phyloP scores from a whole-genome alignment of 768 basidiomycete genomes.

The Kwoniella mangroviensis region DNA sequence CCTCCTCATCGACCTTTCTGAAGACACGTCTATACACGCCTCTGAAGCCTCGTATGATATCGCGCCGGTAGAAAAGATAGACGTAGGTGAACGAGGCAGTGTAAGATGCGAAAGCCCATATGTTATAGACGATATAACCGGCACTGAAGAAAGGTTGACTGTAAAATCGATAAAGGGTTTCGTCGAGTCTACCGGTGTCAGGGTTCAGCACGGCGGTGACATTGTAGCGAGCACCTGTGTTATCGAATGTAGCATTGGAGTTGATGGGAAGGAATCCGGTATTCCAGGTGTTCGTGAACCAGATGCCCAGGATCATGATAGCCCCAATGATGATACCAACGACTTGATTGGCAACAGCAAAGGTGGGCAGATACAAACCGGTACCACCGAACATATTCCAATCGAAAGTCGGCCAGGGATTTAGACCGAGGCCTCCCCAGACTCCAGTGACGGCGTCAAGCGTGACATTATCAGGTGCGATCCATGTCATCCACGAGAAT shows the following conservation, averaged over 20 bases:
- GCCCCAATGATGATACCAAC: conserved; percentile 51
- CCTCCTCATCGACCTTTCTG: conserved; percentile 19
- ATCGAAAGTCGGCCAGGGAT: conserved; percentile 58
- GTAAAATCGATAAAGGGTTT: conserved; percentile 61
- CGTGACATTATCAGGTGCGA: conserved; percentile 58
- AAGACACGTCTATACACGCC: conserved; percentile 20
- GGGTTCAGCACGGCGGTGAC: conserved; percentile 61
- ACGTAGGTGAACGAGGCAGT: conserved; percentile 31
- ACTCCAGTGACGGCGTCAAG: conserved; percentile 51
- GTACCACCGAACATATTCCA: conserved; percentile 52
- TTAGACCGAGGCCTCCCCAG: conserved; percentile 55
- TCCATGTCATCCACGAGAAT: conserved; percentile 59
- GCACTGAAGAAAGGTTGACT: conserved; percentile 61
- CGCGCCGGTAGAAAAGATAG: conserved; percentile 36
- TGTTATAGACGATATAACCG: conserved; percentile 60
- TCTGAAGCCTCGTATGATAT: conserved; percentile 25
- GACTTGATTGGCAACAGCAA: conserved; percentile 59
- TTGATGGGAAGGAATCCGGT: conserved; percentile 59
- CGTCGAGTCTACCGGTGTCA: conserved; percentile 58
- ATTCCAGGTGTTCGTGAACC: conserved; percentile 42
- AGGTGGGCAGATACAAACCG: conserved; percentile 57
- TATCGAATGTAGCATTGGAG: conserved; percentile 58
- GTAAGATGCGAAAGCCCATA: conserved; percentile 61
- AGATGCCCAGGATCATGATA: conserved; percentile 29
- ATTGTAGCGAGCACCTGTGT: conserved; percentile 63